phyloP scores from a whole-genome alignment of 1,284 basidiomycete species.

The Trametes pubescens region DNA sequence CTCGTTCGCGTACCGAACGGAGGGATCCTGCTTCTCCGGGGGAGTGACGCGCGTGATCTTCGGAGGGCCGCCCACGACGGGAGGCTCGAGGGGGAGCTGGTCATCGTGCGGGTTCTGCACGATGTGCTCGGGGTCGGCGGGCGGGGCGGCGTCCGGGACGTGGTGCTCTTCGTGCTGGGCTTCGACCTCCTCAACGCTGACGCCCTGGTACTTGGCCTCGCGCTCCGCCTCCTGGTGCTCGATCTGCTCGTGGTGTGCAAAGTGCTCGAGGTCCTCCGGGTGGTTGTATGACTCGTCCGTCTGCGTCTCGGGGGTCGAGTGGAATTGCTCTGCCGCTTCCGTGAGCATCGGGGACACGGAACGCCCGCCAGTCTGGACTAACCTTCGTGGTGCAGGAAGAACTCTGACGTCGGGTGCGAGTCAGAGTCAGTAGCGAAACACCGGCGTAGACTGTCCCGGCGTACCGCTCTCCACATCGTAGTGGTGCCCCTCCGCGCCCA shows the following conservation, averaged over 20 bases:
- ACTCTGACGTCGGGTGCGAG: constrained; percentile 56
- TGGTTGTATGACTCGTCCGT: constrained; percentile 95
- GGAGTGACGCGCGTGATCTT: constrained; percentile 64
- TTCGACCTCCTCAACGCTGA: constrained; percentile 75
- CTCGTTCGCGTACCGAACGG: constrained; percentile 63
- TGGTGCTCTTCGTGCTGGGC: constrained; percentile 53
- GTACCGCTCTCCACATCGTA: constrained; percentile 89
- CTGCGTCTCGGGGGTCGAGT: constrained; percentile 96
- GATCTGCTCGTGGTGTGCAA: constrained; percentile 88
- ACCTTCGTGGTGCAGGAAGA: constrained; percentile 96
- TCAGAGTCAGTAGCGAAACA: constrained; percentile 15
- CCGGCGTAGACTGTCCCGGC: constrained; percentile 35
- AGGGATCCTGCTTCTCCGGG: constrained; percentile 73
- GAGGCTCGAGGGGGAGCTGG: constrained; percentile 24
- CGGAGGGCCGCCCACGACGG: constrained; percentile 39
- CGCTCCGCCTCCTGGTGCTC: constrained; percentile 87
- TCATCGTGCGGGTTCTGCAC: constrained; percentile 35
- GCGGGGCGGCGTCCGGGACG: constrained; percentile 18
- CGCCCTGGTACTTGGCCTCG: constrained; percentile 84
- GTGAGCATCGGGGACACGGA: neutral
- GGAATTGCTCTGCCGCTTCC: constrained; percentile 75
- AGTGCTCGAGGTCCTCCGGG: constrained; percentile 91
- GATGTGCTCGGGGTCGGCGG: constrained; percentile 38
- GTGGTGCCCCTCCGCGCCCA: constrained; percentile 93
- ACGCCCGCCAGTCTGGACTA: constrained; percentile 1